A percentile compares a stretch with the other conserved stretches of the same genome.
Evolutionary conservation across 306 rosid species (phyloP).

Genomic region (Cicer bijugum): DNA sequence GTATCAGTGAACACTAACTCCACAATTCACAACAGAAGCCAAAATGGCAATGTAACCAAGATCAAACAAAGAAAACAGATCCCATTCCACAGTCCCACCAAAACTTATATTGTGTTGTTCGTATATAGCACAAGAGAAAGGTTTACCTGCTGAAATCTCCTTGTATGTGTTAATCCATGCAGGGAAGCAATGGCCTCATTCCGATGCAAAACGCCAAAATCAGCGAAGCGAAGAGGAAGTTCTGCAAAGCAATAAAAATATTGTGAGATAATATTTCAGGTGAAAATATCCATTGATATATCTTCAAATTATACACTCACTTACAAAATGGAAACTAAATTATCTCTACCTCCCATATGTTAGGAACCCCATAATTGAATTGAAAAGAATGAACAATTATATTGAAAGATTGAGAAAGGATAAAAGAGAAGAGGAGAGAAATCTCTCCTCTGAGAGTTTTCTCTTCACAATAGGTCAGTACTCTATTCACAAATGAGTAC

Average conservation of each 20-base stretch:
- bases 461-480: not conserved
- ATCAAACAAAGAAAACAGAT: conserved; percentile 2
- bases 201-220: conserved; percentile 94
- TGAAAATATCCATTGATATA: not conserved
- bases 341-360: not conserved
- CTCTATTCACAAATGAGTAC: not conserved
- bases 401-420: not conserved
- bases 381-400: not conserved
- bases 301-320: conserved; percentile 14
- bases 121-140: not conserved
- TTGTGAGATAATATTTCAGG: conserved; percentile 10
- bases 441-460: too few relatives aligned
- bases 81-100: not conserved
- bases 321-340: not conserved
- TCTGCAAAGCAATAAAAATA: conserved; percentile 52
- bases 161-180: conserved; percentile 86
- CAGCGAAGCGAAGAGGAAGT: conserved; percentile 95
- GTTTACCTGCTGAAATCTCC: conserved; percentile 95
- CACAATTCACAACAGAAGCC: not conserved
- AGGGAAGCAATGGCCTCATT: conserved; percentile 96
- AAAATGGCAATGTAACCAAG: conserved; percentile 20
- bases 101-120: conserved; percentile 5
- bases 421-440: not conserved
- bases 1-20: not conserved
- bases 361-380: not conserved